These are phyloP conservation scores for Saxophila tyrrhenica DNA, from an alignment of 495 filamentous ascomycete genomes.

Conservation along the genomic window DNA sequence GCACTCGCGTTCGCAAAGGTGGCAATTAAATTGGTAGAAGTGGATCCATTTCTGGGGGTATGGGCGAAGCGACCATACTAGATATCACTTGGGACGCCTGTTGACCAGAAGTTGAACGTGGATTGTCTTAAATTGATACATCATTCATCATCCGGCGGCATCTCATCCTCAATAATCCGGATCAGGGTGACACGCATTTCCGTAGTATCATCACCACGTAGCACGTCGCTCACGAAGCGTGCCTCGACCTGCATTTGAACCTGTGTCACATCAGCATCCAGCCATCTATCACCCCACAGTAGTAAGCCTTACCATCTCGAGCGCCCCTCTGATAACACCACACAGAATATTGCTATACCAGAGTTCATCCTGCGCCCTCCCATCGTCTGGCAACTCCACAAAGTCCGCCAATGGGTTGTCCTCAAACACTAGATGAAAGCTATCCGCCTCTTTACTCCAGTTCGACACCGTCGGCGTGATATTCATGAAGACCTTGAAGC, in stretches of 20 bases:
- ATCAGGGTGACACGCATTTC: conserved; percentile 93
- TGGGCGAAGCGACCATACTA: background rate
- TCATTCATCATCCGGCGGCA: conserved; percentile 93
- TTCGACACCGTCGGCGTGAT: conserved; percentile 91
- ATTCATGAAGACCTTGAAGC: conserved; percentile 98
- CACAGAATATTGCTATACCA: conserved; percentile 98
- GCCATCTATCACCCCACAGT: background rate
- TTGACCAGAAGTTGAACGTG: too few relatives aligned
- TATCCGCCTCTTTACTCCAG: conserved; percentile 90
- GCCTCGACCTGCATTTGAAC: conserved; percentile 98
- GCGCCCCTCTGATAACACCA: conserved; percentile 74
- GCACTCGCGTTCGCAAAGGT: too few relatives aligned
- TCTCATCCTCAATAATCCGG: conserved; percentile 93
- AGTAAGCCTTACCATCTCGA: conserved; percentile 68
- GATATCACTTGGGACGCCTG: background rate
- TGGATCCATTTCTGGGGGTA: too few relatives aligned
- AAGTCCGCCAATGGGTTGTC: conserved; percentile 96
- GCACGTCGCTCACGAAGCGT: conserved; percentile 88
- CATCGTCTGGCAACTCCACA: conserved; percentile 94
- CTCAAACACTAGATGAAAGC: conserved; percentile 91
- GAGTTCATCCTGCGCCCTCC: conserved; percentile 85
- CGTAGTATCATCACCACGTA: conserved; percentile 88
- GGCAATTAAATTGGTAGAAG: too few relatives aligned
- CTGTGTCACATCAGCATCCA: conserved; percentile 30
- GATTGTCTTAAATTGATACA: too few relatives aligned